Percentiles rank a stretch among this genome's conserved stretches.
These are phyloP conservation scores for Xylariales sp. DNA, from an alignment of 2,329 filamentous ascomycete species.

Conservation along the genomic window DNA sequence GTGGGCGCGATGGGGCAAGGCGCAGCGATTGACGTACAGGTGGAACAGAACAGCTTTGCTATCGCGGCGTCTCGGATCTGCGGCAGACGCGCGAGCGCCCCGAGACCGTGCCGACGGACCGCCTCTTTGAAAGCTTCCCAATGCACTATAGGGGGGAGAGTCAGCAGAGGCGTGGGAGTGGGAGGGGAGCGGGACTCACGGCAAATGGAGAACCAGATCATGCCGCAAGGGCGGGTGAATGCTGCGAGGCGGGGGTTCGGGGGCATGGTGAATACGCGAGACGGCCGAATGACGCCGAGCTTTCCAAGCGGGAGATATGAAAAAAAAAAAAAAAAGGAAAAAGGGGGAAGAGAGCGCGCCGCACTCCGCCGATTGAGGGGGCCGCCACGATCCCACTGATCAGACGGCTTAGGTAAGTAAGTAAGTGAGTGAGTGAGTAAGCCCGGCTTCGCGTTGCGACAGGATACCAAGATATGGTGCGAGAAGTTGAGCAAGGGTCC, in stretches of 20 bases:
- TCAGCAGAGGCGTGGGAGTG: background rate
- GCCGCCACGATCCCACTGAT: too few species aligned
- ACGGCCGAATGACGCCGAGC: too few species aligned
- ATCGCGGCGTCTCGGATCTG: conserved; percentile 24
- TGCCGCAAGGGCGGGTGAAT: conserved; percentile 11
- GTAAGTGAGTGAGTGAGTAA: too few species aligned
- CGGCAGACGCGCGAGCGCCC: conserved; percentile 1
- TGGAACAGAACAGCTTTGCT: conserved; percentile 16
- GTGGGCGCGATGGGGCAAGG: background rate
- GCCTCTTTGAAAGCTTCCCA: conserved; percentile 28
- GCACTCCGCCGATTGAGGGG: too few species aligned
- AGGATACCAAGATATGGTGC: too few species aligned
- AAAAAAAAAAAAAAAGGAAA: too few species aligned
- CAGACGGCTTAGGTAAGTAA: too few species aligned
- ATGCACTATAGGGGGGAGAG: conserved; percentile 11
- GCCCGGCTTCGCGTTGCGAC: too few species aligned
- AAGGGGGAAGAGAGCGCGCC: too few species aligned
- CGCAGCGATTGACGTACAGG: conserved; percentile 12
- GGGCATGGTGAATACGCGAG: background rate
- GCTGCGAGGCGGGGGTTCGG: conserved; percentile 9
- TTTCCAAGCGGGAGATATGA: too few species aligned
- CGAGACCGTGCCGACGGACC: conserved; percentile 12
- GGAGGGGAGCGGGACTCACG: background rate
- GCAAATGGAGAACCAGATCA: conserved; percentile 11
- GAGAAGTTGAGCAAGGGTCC: too few species aligned